Evolutionary conservation across 768 basidiomycete species (phyloP).

Genomic region (Boletus rufocinnamomeus): DNA sequence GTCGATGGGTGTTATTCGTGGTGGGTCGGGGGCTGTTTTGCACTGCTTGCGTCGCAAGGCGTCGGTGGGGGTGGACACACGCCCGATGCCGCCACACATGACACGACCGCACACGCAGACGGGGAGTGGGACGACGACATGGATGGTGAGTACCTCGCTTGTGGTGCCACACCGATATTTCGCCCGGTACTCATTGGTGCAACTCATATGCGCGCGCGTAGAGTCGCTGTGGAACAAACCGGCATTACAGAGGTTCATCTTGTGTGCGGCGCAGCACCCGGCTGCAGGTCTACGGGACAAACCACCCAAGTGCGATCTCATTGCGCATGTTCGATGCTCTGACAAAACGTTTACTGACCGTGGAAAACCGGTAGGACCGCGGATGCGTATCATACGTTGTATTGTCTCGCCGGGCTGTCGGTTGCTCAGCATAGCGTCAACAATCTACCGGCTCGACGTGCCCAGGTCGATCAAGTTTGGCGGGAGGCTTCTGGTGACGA

Average conservation of each 20-base stretch:
- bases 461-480: constrained; percentile 44
- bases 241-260: constrained; percentile 85
- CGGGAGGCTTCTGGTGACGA: constrained; percentile 19
- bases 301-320: constrained; percentile 77
- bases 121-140: constrained; percentile 71
- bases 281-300: constrained; percentile 92
- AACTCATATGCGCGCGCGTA: constrained; percentile 2
- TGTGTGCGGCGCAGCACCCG: constrained; percentile 83
- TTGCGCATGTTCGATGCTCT: not conserved
- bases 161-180: not conserved
- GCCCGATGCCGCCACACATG: not conserved
- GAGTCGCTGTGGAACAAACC: constrained; percentile 57
- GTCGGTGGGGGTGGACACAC: constrained; percentile 34
- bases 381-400: constrained; percentile 95
- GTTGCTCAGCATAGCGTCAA: constrained; percentile 79
- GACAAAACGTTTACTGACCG: not conserved
- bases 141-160: constrained; percentile 49
- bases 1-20: constrained; percentile 99
- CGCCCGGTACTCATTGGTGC: not conserved
- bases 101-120: constrained; percentile 12
- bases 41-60: constrained; percentile 65
- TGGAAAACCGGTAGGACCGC: constrained; percentile 51
- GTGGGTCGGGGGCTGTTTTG: constrained; percentile 95
- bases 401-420: constrained; percentile 89
- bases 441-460: constrained; percentile 43